Evolutionary conservation across 768 basidiomycete species (phyloP), one percentile per base, ranked within the genome.

Genomic region (Mycena pura): DNA sequence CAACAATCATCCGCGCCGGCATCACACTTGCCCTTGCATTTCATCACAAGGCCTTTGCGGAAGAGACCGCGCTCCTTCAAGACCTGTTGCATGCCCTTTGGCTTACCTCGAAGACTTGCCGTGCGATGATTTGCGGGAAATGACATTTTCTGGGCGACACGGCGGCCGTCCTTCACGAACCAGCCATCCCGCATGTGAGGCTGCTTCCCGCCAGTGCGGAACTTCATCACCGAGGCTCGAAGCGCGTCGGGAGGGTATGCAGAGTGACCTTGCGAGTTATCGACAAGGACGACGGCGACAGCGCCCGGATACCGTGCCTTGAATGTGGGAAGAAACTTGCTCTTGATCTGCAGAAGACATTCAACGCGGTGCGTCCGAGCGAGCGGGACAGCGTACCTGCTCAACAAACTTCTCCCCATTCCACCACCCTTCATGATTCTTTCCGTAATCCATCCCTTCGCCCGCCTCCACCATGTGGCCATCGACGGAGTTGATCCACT

Each of bases 391-490:
- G 41, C 36, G 31, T 13, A 67, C 70, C 64, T 69, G 69, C 49
- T 63, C 68, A 24, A 60, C 63, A 47, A 58, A 76, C 0, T 72
- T 45, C 52, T 76, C 70, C 1, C 77, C 74, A 11, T 52, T 74
- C 76, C 77, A 76, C 51, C 72, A 77, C 1, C 80, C 78, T 7
- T 80, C 73, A 59, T 81, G 74, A 64, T 78, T 80, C 50, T 80
- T 82, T 5, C 78, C 79, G 70, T 81, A 80, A 46, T 81, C 76
- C 9, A 78, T 50, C 17, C 60, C 60, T 57, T 76, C 73, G 14
- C 73, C 67, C 14, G 73, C 78, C 11, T 72, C 75, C 7, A 48
- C 32, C 13, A 80, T 27, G 56, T 68, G 70, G 1, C 78, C 75
- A 57, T 64, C 40, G n/a, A 68, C 75, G 17, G 68, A 74, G 48